Evolutionary conservation across 2,329 filamentous ascomycete species (phyloP), one percentile per base, ranked within the genome.

Genomic region (Cercospora sojina): DNA sequence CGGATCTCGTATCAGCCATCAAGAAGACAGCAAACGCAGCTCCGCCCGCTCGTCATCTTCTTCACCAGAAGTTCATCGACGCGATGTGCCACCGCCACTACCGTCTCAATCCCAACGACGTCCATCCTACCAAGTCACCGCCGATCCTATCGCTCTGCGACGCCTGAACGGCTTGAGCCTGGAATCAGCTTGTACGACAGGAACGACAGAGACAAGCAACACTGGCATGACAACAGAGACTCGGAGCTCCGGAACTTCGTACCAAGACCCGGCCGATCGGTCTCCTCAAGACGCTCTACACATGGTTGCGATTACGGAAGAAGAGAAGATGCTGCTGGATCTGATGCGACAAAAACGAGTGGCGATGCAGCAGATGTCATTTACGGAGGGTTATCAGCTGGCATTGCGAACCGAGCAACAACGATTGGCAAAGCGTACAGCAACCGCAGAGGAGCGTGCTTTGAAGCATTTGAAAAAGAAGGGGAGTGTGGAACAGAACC

Each of bases 321-420:
- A 84, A 71, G 82, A 84, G 70, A 82, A 83, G 72, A 79, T 80
- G 25, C 71, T 84, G 13, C 69, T 84, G 38, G 82, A 83, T 63
- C 74, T 83, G 73, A 83, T 84, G 80, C 80, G 82, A 7, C 77
- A 79, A 64, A 84, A 83, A 70, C 78, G 82, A 53, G 81, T 81
- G 10, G 79, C 78, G 7, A 83, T 83, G 81, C 77, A 77, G 27
- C 79, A 81, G 69, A 74, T 78, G 47, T 77, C 74, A 58, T 78
- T 77, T 64, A 71, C 76, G 1, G 77, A 81, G 67, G 79, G 77
- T 25, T 77, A 78, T 59, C 72, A 74, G 38, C 71, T 76, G 23
- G 76, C 76, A 13, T 65, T 79, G 62, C 72, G 72, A 62, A 71
- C 72, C 5, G 77, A 81, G 66, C 71, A 78, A 38, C 73, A 74